Base-by-base conservation (phyloP, 139 green algal species). In the Coelastrella sp. region DNA sequence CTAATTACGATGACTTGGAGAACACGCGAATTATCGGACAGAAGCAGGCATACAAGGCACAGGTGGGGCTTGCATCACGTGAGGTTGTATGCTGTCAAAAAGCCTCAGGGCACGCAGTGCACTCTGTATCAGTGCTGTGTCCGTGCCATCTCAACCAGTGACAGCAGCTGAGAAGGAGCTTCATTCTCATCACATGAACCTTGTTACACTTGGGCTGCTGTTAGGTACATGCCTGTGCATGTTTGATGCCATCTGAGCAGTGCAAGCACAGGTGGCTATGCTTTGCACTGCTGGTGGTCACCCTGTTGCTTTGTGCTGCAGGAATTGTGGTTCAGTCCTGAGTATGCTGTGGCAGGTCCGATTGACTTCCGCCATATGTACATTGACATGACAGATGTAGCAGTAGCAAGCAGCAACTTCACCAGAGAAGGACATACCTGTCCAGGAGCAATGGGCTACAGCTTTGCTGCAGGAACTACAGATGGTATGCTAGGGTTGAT, bases 381-480 rank as follows among this genome's bases (percentile, higher is more conserved):
- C 27, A 63, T 98, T 48, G 90, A 96, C 86, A 96, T 98, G 89
- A 86, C 82, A 25, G 85, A 83, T 43, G 68, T 96, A 0, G 15
- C 62, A 13, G 92, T 98, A 30, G 37, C 5, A 19, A 64, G 81
- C 30, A 69, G 48, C 67, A 60, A 86, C 30, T 87, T 79, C 75
- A 94, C 88, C 2, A 60, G 84, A 7, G 78, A 45, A 5, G 92
- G 93, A 7, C 38, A 34, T 13, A 96, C 95, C 11, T 98, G 95
- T 88, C 84, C 81, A 6, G 79, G 94, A 0, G 95, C 95, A 63
- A 96, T 97, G 93, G 95, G 95, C 62, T 96, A 95, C 66, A 93
- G 93, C 78, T 98, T 92, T 94, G 95, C 95, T 15, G 95, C 95
- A 2, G 95, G 95, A 40, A 98, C 95, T 34, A 98, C 95, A 30